Base-by-base conservation (phyloP, 2,329 filamentous ascomycete genomes). In the Curvularia sp. region DNA sequence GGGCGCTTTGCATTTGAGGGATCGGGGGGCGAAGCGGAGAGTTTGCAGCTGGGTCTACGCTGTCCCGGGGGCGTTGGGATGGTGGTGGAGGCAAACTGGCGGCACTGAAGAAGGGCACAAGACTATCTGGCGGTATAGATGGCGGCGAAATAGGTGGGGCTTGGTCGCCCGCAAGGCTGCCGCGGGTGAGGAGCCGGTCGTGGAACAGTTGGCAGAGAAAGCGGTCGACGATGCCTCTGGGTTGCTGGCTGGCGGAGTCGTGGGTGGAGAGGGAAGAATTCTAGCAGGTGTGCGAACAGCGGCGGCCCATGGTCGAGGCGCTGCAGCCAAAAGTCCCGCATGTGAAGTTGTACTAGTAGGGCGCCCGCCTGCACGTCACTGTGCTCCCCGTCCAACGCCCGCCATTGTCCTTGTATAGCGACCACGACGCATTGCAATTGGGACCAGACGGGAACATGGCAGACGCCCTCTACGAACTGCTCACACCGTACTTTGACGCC, bases 381-480 rank as follows among this genome's bases (percentile, higher is more conserved):
- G 28, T 8, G 6, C 28, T 10, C 28, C 28, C 28, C 6, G 28
- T 12, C 28, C 28, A 36, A 15, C 34, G 34, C 34, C 15, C 34
- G 34, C 34, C 34, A 15, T 18, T 25, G 13, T 18, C 15, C 34
- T 7, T 36, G 15, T n/a, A n/a, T 19, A 42, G 1, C 9, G 12
- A 25, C 21, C 21, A 42, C 21, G 21, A 25, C 39, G 25, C 15
- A n/a, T 19, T 36, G 15, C 34, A 13, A 15, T 3, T 5, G 15
- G 34, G 15, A 6, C 15, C 15, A 36, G 15, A 36, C n/a, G 8
- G 34, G 12, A 36, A n/a, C n/a, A 71, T 71, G 68, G 61, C 65
- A 25, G 91, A 94, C 73, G 82, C 90, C 15, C 82, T 96, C 38
- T 89, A 91, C 70, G 91, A 95, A 57, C 82, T 95, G 41, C 82